Conservation (phyloP, 176 grass and related monocot species). For the Poa pratensis region DNA sequence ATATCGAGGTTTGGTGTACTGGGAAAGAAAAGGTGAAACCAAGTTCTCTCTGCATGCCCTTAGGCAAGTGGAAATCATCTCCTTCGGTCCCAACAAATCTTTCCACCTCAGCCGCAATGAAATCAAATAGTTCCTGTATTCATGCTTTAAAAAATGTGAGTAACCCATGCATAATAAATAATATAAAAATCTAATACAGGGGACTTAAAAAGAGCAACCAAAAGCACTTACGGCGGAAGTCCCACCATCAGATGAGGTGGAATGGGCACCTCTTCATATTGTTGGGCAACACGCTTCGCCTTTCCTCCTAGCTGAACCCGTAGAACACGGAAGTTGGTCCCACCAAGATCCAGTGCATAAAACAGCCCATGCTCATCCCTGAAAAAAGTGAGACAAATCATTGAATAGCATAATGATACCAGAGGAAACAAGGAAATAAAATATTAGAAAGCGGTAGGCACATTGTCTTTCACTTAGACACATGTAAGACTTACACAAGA, state of each 20-base stretch:
- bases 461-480: slow-evolving; percentile 8
- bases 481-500: not conserved
- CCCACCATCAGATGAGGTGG: slow-evolving; percentile 89
- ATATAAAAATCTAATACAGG: slow-evolving; percentile 21
- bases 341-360: slow-evolving; percentile 93
- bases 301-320: slow-evolving; percentile 78
- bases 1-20: slow-evolving; percentile 82
- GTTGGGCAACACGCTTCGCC: slow-evolving; percentile 61
- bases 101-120: slow-evolving; percentile 74
- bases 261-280: slow-evolving; percentile 79
- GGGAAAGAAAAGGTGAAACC: slow-evolving; percentile 98
- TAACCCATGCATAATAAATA: slow-evolving; percentile 30
- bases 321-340: slow-evolving; percentile 92
- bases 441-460: slow-evolving; percentile 8
- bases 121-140: slow-evolving; percentile 88
- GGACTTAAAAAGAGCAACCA: not conserved
- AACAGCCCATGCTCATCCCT: slow-evolving; percentile 84
- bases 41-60: slow-evolving; percentile 79
- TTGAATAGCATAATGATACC: slow-evolving; percentile 17
- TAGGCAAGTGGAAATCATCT: slow-evolving; percentile 69
- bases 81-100: slow-evolving; percentile 83
- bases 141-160: slow-evolving; percentile 39
- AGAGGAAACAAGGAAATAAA: slow-evolving; percentile 1
- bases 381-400: slow-evolving; percentile 28
- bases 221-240: slow-evolving; percentile 62